These are phyloP conservation scores for Mikania micrantha DNA, from an alignment of 129 eudicot genomes.

Conservation along the genomic window DNA sequence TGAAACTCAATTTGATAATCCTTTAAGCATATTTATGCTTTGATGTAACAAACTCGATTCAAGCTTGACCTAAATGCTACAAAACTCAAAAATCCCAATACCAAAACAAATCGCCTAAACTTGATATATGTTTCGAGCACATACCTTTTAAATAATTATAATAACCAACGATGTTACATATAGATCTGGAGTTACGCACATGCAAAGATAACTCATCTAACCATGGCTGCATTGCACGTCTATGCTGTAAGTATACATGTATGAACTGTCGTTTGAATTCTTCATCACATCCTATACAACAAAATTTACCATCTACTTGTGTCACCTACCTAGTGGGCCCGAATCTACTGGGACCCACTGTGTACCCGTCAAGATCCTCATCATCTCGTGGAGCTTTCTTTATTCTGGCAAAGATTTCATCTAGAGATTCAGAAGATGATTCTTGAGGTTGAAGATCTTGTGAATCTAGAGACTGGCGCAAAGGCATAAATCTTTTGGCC, in stretches of 20 bases:
- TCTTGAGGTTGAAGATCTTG: slow-evolving; percentile 17
- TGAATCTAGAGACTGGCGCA: slow-evolving; percentile 45
- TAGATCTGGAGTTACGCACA: background rate
- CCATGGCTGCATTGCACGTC: slow-evolving; percentile 7
- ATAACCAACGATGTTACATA: too few relatives aligned
- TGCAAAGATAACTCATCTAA: slow-evolving; percentile 12
- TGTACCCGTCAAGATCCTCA: slow-evolving; percentile 32
- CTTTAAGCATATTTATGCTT: too few relatives aligned
- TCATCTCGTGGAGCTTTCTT: slow-evolving; percentile 31
- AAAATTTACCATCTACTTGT: slow-evolving; percentile 27
- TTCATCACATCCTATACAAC: slow-evolving; percentile 16
- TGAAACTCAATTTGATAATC: too few relatives aligned
- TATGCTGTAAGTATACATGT: slow-evolving; percentile 11
- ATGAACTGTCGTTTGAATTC: background rate
- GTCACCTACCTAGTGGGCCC: slow-evolving; percentile 19
- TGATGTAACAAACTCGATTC: too few relatives aligned
- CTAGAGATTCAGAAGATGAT: slow-evolving; percentile 66
- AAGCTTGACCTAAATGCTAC: too few relatives aligned
- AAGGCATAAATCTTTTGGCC: slow-evolving; percentile 56
- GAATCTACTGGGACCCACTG: slow-evolving; percentile 23
- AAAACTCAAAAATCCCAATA: too few relatives aligned
- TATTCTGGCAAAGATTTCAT: slow-evolving; percentile 72
- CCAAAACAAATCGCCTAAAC: too few relatives aligned
- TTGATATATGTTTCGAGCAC: too few relatives aligned
- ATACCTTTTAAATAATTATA: too few relatives aligned